A percentile compares a stretch with the other conserved stretches of the same genome.
Evolutionary conservation across 1,139 yeast genomes (phyloP).

Genomic region (Pichia sp.): DNA sequence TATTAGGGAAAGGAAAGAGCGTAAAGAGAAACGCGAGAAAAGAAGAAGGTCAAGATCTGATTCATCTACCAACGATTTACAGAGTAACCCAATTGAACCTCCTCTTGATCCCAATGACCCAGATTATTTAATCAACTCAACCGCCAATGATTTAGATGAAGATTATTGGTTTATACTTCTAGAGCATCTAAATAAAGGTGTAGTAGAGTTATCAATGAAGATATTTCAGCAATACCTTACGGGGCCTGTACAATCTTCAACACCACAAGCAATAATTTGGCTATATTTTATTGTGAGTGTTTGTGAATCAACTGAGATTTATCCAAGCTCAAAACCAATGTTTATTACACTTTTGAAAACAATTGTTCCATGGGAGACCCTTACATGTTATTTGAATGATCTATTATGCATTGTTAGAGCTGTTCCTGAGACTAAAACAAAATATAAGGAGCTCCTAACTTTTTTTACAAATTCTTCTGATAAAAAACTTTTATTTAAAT

Average conservation of each 20-base stretch:
- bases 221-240: slow-evolving; percentile 56
- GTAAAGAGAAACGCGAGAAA: slow-evolving; percentile 58
- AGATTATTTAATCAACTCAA: slow-evolving; percentile 22
- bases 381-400: slow-evolving; percentile 55
- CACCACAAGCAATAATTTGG: slow-evolving; percentile 68
- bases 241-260: slow-evolving; percentile 65
- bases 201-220: slow-evolving; percentile 56
- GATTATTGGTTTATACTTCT: slow-evolving; percentile 53
- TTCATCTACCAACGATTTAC: slow-evolving; percentile 3
- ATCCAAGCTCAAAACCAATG: slow-evolving; percentile 43
- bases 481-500: slow-evolving; percentile 23
- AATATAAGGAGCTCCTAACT: slow-evolving; percentile 13
- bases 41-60: slow-evolving; percentile 28
- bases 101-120: slow-evolving; percentile 15
- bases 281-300: slow-evolving; percentile 57
- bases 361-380: slow-evolving; percentile 60
- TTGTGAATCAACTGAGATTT: slow-evolving; percentile 46
- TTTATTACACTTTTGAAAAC: slow-evolving; percentile 42
- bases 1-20: slow-evolving; percentile 60
- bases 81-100: not conserved
- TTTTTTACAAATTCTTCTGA: slow-evolving; percentile 4
- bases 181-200: slow-evolving; percentile 53
- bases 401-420: slow-evolving; percentile 32
- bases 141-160: slow-evolving; percentile 40
- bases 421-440: slow-evolving; percentile 20